Conservation (phyloP, 495 filamentous ascomycete species). For the Aspergillus bertholletiae region DNA sequence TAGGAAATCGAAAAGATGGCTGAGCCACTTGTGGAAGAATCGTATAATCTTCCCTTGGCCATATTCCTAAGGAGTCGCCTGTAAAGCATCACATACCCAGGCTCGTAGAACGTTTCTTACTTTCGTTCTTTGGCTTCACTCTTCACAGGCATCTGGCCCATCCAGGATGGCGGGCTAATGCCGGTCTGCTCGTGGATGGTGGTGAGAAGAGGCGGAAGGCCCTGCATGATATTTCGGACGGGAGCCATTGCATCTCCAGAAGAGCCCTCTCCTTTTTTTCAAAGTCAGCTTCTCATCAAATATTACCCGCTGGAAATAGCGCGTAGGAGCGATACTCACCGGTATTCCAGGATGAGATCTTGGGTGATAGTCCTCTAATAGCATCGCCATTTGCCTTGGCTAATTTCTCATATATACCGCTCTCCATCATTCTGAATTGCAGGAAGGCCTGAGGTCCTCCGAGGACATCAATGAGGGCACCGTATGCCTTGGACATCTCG, state of each 20-base stretch:
- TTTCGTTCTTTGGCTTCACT: neutral
- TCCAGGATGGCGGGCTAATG: slow-evolving; percentile 69
- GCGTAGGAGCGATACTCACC: slow-evolving; percentile 25
- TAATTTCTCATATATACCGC: slow-evolving; percentile 35
- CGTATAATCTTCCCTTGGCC: too few species aligned
- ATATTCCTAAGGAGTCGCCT: too few species aligned
- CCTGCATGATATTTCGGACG: slow-evolving; percentile 65
- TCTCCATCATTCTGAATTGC: slow-evolving; percentile 62
- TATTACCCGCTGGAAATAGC: neutral
- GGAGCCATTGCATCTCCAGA: slow-evolving; percentile 42
- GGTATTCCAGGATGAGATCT: slow-evolving; percentile 88
- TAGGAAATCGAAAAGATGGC: too few species aligned
- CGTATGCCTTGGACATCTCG: slow-evolving; percentile 75
- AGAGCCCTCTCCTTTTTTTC: slow-evolving; percentile 25
- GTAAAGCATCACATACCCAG: too few species aligned
- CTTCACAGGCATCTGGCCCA: slow-evolving; percentile 43
- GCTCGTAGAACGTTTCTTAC: neutral
- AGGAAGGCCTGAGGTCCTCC: slow-evolving; percentile 71
- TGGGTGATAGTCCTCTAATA: slow-evolving; percentile 73
- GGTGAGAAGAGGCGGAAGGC: slow-evolving; percentile 70
- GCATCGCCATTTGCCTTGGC: slow-evolving; percentile 53
- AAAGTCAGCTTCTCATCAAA: neutral
- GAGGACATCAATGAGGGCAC: slow-evolving; percentile 62
- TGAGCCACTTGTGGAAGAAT: neutral
- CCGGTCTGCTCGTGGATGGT: slow-evolving; percentile 86